Evolutionary conservation across 2,329 filamentous ascomycete species (phyloP).

Genomic region (Aspergillus texensis): DNA sequence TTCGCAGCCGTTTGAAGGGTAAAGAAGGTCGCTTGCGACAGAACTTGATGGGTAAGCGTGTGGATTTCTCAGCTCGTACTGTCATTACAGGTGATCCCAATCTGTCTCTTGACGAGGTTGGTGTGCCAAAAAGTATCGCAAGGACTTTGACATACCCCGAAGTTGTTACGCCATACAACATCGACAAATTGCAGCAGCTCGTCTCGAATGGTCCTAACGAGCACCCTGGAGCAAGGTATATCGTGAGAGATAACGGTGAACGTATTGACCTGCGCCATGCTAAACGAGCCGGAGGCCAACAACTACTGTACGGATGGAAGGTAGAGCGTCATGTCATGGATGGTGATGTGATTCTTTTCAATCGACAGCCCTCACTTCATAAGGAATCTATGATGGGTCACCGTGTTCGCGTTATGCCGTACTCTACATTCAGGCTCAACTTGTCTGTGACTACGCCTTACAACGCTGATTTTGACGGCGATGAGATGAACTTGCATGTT

Average conservation of each 20-base stretch:
- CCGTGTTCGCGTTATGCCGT: constrained; percentile 95
- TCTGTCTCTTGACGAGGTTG: constrained; percentile 92
- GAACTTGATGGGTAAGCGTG: constrained; percentile 99
- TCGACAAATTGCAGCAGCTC: constrained; percentile 82
- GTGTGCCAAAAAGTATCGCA: constrained; percentile 91
- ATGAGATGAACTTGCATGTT: constrained; percentile 99
- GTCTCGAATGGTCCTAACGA: constrained; percentile 93
- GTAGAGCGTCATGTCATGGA: constrained; percentile 96
- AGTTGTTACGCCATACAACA: constrained; percentile 97
- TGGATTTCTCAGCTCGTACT: constrained; percentile 98
- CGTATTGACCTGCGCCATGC: constrained; percentile 94
- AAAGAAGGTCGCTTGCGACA: constrained; percentile 97
- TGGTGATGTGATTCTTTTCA: constrained; percentile 98
- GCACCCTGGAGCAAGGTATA: constrained; percentile 94
- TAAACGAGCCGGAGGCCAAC: constrained; percentile 75
- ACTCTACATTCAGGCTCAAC: constrained; percentile 97
- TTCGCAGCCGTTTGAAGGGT: constrained; percentile 95
- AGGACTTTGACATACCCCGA: constrained; percentile 94
- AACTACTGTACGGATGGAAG: constrained; percentile 96
- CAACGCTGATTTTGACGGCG: constrained; percentile 99
- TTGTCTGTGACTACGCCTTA: constrained; percentile 97
- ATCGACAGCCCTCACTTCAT: constrained; percentile 97
- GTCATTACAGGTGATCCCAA: constrained; percentile 99
- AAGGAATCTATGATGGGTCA: constrained; percentile 99
- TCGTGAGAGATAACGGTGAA: constrained; percentile 90